A percentile compares a stretch with the other conserved stretches of the same genome.
Evolutionary conservation across 2,329 filamentous ascomycete species (phyloP).

Genomic region (Penicillium sp.): DNA sequence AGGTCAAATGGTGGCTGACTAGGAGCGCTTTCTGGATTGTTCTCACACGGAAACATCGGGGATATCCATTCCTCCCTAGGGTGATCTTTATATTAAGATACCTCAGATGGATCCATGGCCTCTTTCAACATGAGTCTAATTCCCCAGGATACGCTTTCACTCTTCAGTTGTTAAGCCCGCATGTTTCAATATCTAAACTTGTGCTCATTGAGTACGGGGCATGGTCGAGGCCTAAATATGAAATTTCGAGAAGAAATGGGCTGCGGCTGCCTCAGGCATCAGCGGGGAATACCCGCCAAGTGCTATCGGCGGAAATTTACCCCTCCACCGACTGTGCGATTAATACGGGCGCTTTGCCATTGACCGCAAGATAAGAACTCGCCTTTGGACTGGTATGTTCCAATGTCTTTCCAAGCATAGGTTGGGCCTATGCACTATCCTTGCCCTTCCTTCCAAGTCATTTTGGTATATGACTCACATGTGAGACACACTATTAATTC

Average conservation of each 20-base stretch:
- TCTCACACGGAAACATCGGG: neutral
- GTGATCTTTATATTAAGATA: neutral
- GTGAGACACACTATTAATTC: constrained; percentile 7
- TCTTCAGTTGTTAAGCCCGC: neutral
- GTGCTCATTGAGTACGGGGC: neutral
- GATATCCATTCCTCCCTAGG: neutral
- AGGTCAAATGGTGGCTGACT: neutral
- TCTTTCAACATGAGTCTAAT: neutral
- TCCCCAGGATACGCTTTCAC: neutral
- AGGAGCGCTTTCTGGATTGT: neutral
- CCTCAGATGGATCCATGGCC: neutral
- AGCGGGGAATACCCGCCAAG: constrained; percentile 20
- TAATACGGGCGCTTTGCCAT: neutral
- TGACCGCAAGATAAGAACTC: neutral
- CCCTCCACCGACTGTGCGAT: constrained; percentile 28
- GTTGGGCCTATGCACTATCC: neutral
- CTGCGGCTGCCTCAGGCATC: constrained; percentile 31
- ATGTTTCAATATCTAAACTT: neutral
- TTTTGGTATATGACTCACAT: constrained; percentile 20
- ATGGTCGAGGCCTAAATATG: neutral
- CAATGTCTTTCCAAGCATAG: neutral
- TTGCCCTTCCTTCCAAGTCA: neutral
- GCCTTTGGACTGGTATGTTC: neutral
- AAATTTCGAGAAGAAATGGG: neutral
- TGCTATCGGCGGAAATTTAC: constrained; percentile 31